phyloP scores from a whole-genome alignment of 208 protist species.

The Trypanosomatidae sp. region DNA sequence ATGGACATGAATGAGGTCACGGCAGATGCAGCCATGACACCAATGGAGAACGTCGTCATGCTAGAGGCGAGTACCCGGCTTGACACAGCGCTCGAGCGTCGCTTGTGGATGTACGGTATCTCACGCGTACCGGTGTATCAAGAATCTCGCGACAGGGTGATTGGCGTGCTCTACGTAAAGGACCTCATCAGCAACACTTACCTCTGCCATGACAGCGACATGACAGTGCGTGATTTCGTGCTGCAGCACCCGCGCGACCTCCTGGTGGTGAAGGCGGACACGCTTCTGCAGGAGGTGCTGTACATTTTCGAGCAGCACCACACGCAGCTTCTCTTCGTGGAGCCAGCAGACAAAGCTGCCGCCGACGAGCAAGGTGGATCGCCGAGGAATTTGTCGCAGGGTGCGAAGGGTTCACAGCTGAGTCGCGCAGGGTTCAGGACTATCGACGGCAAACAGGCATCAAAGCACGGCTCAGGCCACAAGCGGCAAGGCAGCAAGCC shows the following conservation, averaged over 20 bases:
- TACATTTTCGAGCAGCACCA: constrained; percentile 50
- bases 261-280: constrained; percentile 39
- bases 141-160: constrained; percentile 34
- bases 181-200: constrained; percentile 55
- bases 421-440: neutral
- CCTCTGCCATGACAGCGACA: constrained; percentile 26
- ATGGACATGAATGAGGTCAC: constrained; percentile 69
- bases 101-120: constrained; percentile 71
- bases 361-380: neutral
- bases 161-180: constrained; percentile 78
- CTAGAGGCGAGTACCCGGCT: constrained; percentile 35
- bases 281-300: constrained; percentile 56
- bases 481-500: neutral
- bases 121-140: constrained; percentile 75
- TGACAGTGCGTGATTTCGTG: constrained; percentile 62
- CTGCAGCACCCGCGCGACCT: constrained; percentile 54
- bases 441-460: neutral
- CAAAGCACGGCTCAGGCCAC: neutral
- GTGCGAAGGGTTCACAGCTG: neutral
- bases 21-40: constrained; percentile 51
- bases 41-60: constrained; percentile 58
- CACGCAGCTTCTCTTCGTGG: constrained; percentile 72
- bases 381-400: neutral
- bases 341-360: neutral
- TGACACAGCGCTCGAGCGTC: constrained; percentile 42